Evolutionary conservation across 225 moss, liverwort and hornwort genomes (phyloP).

Genomic region (Anthoceros angustus): DNA sequence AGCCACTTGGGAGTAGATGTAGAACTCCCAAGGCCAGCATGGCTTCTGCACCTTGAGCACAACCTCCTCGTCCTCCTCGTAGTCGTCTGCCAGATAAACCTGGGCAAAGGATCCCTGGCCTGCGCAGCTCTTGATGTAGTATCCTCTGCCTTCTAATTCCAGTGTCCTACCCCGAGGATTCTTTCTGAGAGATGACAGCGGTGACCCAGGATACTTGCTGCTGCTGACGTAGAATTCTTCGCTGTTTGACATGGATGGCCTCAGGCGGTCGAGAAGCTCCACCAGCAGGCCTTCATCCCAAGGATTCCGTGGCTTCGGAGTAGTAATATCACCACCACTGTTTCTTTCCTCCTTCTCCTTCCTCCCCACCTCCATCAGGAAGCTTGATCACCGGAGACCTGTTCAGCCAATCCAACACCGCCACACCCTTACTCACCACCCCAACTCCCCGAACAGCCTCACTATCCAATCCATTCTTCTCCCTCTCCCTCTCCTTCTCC

Average conservation of each 20-base stretch:
- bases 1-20: slow-evolving; percentile 88
- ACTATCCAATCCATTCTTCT: background rate
- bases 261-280: slow-evolving; percentile 37
- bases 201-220: slow-evolving; percentile 53
- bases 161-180: slow-evolving; percentile 51
- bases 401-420: background rate
- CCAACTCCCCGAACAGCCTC: background rate
- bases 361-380: no score
- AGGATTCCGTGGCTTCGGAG: slow-evolving; percentile 27
- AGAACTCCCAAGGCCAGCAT: slow-evolving; percentile 92
- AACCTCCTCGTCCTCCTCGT: slow-evolving; percentile 26
- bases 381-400: background rate
- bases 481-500: no score
- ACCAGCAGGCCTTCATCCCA: slow-evolving; percentile 54
- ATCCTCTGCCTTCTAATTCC: slow-evolving; percentile 47
- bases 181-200: slow-evolving; percentile 46
- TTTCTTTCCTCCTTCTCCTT: no score
- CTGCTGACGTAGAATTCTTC: slow-evolving; percentile 46
- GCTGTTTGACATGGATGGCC: slow-evolving; percentile 37
- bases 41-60: slow-evolving; percentile 74
- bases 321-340: no score
- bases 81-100: slow-evolving; percentile 71
- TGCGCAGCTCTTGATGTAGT: slow-evolving; percentile 59
- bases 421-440: background rate
- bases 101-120: slow-evolving; percentile 93